A percentile compares a stretch with the other conserved stretches of the same genome.
Evolutionary conservation across 2,329 filamentous ascomycete species (phyloP).

Genomic region (Pezicula rhizophila): DNA sequence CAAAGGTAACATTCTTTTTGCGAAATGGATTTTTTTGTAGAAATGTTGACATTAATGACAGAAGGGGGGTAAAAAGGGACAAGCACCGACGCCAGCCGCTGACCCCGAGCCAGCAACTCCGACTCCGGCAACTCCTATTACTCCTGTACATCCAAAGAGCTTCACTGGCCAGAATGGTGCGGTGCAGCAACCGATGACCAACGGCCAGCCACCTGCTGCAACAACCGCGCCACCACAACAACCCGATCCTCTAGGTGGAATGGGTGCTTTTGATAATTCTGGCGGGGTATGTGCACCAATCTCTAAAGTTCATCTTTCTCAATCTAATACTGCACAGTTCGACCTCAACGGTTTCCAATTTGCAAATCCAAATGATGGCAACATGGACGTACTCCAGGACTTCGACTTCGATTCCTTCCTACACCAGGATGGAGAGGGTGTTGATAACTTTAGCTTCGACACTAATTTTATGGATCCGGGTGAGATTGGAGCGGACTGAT

Average conservation of each 20-base stretch:
- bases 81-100: slow-evolving; percentile 52
- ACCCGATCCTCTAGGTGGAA: slow-evolving; percentile 40
- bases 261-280: slow-evolving; percentile 37
- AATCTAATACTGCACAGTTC: slow-evolving; percentile 21
- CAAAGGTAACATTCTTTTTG: slow-evolving; percentile 52
- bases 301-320: not conserved
- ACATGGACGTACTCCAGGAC: slow-evolving; percentile 54
- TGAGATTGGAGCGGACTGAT: slow-evolving; percentile 52
- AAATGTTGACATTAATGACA: slow-evolving; percentile 29
- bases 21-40: slow-evolving; percentile 27
- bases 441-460: slow-evolving; percentile 48
- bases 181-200: slow-evolving; percentile 36
- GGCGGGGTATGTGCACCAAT: slow-evolving; percentile 9
- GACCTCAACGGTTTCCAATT: slow-evolving; percentile 40
- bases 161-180: slow-evolving; percentile 42
- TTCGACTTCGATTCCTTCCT: slow-evolving; percentile 67
- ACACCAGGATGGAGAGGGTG: slow-evolving; percentile 46
- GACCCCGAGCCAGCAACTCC: slow-evolving; percentile 54
- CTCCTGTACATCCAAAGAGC: slow-evolving; percentile 45
- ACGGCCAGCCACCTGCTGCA: slow-evolving; percentile 34
- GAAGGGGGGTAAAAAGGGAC: slow-evolving; percentile 51
- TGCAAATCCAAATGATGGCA: slow-evolving; percentile 44
- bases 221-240: slow-evolving; percentile 37
- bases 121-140: slow-evolving; percentile 59
- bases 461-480: slow-evolving; percentile 49